Evolutionary conservation across 2,329 filamentous ascomycete species (phyloP).

Genomic region (Cladosporium sp.): DNA sequence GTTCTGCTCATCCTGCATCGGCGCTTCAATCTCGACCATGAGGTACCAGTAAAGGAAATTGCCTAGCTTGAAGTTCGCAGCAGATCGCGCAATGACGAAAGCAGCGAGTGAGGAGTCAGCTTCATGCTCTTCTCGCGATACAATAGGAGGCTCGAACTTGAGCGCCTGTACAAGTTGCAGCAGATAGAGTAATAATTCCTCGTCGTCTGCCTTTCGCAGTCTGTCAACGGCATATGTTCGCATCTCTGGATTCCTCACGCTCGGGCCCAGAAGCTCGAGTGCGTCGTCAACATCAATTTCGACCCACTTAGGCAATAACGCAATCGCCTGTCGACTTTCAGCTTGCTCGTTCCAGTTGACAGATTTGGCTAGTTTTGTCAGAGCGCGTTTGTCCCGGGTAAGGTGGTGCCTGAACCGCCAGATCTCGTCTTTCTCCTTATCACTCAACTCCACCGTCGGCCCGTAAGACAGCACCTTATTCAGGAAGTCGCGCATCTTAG

Average conservation of each 20-base stretch:
- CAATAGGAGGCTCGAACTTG: constrained; percentile 80
- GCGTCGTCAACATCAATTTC: constrained; percentile 97
- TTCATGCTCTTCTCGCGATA: constrained; percentile 42
- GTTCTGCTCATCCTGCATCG: constrained; percentile 69
- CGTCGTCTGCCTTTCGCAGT: constrained; percentile 85
- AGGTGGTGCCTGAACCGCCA: constrained; percentile 98
- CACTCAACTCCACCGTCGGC: constrained; percentile 81
- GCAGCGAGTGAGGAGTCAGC: constrained; percentile 81
- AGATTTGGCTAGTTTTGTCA: constrained; percentile 98
- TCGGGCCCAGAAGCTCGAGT: constrained; percentile 86
- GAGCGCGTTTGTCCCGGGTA: constrained; percentile 77
- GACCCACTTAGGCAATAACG: constrained; percentile 88
- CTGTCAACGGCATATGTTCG: constrained; percentile 92
- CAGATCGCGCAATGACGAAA: constrained; percentile 85
- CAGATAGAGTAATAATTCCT: constrained; percentile 87
- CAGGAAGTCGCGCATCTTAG: constrained; percentile 90
- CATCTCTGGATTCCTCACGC: constrained; percentile 84
- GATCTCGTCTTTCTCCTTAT: constrained; percentile 91
- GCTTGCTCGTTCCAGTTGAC: constrained; percentile 87
- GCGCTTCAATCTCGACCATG: constrained; percentile 79
- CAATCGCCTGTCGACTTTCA: constrained; percentile 85
- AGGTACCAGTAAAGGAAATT: constrained; percentile 99
- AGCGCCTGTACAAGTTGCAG: constrained; percentile 93
- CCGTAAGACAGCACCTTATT: constrained; percentile 89
- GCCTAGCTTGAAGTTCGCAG: constrained; percentile 83